Evolutionary conservation across 2,329 filamentous ascomycete genomes (phyloP), one percentile per base, ranked within the genome.

Genomic region (Aspergillus eucalypticola): DNA sequence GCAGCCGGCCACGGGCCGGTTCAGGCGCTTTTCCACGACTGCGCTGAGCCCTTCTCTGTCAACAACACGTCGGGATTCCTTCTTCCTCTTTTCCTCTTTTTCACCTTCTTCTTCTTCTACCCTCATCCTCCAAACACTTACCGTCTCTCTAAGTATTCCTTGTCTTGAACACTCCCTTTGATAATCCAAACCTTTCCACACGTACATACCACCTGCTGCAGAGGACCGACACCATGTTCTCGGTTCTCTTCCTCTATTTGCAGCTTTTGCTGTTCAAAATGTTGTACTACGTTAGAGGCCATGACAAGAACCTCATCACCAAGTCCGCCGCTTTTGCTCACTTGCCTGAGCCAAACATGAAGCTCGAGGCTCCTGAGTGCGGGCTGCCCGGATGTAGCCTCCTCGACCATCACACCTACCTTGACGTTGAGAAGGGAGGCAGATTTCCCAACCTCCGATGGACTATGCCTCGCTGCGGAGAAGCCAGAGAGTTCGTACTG

Each of bases 291-390:
- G 57, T 72, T 7, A 67, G 71, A 15, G 66, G 60, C 27, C 69
- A 73, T 60, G 69, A 73, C 38, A 64, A 63, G 5, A 58, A 60
- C 5, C 66, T 69, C 41, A 65, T 73, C 41, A 65, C 66, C 27
- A 55, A 64, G 7, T 61, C 60, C 23, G 48, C 46, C 11, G 69
- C 69, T 1, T 72, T 73, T 60, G 64, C 63, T 17, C 57, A 67
- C 21, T 27, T 68, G 1, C 60, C 66, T 3, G 51, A 65, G 10
- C 61, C 69, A 0, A 72, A 68, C 29, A 72, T 72, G 60, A 64
- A 57, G 3, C 65, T 73, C 0, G 64, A 69, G 3, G 60, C 66
- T 7, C 51, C 59, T 0, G 67, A 69, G n/a, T 66, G 66, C 19
- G 71, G 69, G 2, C 62, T 62, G 0, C 66, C 68, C 0, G 70